Base-by-base conservation (phyloP, 306 rosid genomes). In the Gleditsia sinensis region DNA sequence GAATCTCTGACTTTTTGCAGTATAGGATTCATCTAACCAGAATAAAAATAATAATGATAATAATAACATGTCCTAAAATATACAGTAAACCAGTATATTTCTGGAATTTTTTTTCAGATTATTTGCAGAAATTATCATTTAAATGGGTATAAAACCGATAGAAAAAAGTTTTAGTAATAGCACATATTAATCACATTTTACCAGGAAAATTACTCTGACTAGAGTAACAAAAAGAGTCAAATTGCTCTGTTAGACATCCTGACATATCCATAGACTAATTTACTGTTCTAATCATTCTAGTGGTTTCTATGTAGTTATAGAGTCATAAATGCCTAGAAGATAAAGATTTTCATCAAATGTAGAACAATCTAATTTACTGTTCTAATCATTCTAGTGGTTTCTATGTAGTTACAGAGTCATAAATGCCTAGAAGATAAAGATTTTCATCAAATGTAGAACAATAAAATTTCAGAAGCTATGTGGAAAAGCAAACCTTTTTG, bases 401-500 rank as follows among this genome's bases (percentile, higher is more conserved):
- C 10, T 14, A 48, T 23, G 36, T 32, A 40, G 28, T 49, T 33
- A 56, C 20, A 71, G 11, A 49, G 36, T 57, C 45, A 42, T 13
- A 51, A 58, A 50, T 65, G 32, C 71, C 45, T 62, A 0, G 54
- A 62, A 59, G 27, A 32, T 28, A 65, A 1, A 21, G n/a, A 37
- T 23, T 64, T 56, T 30, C 16, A 51, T 5, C 43, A 39, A 63
- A 63, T 6, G 25, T 50, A 53, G 42, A 20, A 49, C 4, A 79
- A 83, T 46, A 83, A 16, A 60, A 42, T 43, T 34, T 3, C 23
- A 37, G 30, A 59, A 71, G 39, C 54, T 27, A 64, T 32, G 51
- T 2, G 61, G 82, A 71, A 21, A 85, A 80, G 63, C 75, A 37
- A 71, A 94, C 99, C 98, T 94, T 72, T 62, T 80, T 59, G 27